Percentiles rank a stretch among this genome's conserved stretches.
Conservation (phyloP, 352 stramenopile genomes). For the Paralagenidium karlingii region DNA sequence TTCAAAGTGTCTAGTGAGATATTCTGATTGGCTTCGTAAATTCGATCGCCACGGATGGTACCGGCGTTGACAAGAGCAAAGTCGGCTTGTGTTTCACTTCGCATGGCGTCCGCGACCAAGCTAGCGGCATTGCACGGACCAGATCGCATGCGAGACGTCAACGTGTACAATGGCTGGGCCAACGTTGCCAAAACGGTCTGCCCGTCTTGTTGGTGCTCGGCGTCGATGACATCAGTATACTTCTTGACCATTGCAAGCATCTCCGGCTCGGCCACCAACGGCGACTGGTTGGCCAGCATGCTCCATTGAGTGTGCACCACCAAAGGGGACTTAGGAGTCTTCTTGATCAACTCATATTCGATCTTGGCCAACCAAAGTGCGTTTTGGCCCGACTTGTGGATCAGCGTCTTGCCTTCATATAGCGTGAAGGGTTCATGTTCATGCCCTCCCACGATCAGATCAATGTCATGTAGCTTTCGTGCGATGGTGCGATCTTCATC, state of each 20-base stretch:
- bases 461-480: conserved; percentile 43
- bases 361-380: conserved; percentile 76
- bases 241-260: conserved; percentile 62
- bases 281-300: conserved; percentile 53
- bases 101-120: conserved; percentile 67
- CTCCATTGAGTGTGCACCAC: conserved; percentile 53
- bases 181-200: conserved; percentile 44
- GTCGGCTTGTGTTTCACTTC: conserved; percentile 38
- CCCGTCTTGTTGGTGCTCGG: conserved; percentile 27
- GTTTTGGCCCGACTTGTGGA: conserved; percentile 86
- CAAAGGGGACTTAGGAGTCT: conserved; percentile 26
- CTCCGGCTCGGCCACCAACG: conserved; percentile 29
- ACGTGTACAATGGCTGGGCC: conserved; percentile 39
- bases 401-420: conserved; percentile 67
- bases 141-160: conserved; percentile 53
- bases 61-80: conserved; percentile 81
- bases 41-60: conserved; percentile 75
- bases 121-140: conserved; percentile 68
- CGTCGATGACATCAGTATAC: conserved; percentile 50
- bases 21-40: conserved; percentile 52
- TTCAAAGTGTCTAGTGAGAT: conserved; percentile 64
- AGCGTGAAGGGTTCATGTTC: conserved; percentile 86
- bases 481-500: conserved; percentile 61
- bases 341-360: conserved; percentile 49
- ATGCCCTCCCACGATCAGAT: conserved; percentile 84